Evolutionary conservation across 1,284 basidiomycete species (phyloP).

Genomic region (Papiliotrema laurentii): DNA sequence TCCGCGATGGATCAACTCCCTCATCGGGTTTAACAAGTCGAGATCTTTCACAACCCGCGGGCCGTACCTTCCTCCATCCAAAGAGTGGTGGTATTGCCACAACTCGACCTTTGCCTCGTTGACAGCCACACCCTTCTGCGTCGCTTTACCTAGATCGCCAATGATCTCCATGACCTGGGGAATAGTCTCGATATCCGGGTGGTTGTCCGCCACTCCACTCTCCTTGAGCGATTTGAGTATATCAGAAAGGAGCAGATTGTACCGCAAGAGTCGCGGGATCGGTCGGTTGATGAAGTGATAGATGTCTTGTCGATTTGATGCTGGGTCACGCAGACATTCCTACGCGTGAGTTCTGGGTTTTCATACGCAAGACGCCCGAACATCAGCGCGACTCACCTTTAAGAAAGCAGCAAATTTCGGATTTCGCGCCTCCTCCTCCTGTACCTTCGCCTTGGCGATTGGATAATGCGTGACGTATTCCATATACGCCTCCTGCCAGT

Average conservation of each 20-base stretch:
- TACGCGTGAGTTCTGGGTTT: too few species aligned
- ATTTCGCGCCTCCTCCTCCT: constrained; percentile 80
- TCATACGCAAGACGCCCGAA: too few species aligned
- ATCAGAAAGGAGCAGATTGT: constrained; percentile 75
- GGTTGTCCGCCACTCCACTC: constrained; percentile 59
- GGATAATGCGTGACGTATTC: constrained; percentile 92
- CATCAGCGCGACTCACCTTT: constrained; percentile 56
- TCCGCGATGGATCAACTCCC: constrained; percentile 75
- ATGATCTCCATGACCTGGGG: constrained; percentile 80
- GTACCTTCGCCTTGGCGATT: constrained; percentile 83
- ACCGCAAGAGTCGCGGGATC: constrained; percentile 80
- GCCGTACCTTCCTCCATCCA: constrained; percentile 63
- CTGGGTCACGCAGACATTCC: constrained; percentile 28
- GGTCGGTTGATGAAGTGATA: constrained; percentile 84
- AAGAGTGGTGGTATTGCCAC: constrained; percentile 68
- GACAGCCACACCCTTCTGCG: constrained; percentile 72
- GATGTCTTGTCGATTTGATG: constrained; percentile 66
- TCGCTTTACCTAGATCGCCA: constrained; percentile 74
- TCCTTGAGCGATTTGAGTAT: constrained; percentile 57
- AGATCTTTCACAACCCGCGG: constrained; percentile 75
- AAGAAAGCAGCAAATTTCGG: constrained; percentile 73
- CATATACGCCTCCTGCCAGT: constrained; percentile 89
- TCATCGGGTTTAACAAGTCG: constrained; percentile 75
- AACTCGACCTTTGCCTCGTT: constrained; percentile 81
- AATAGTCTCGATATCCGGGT: constrained; percentile 74